These are phyloP conservation scores for Acacia melanoxylon DNA, from an alignment of 306 rosid species.

Conservation along the genomic window DNA sequence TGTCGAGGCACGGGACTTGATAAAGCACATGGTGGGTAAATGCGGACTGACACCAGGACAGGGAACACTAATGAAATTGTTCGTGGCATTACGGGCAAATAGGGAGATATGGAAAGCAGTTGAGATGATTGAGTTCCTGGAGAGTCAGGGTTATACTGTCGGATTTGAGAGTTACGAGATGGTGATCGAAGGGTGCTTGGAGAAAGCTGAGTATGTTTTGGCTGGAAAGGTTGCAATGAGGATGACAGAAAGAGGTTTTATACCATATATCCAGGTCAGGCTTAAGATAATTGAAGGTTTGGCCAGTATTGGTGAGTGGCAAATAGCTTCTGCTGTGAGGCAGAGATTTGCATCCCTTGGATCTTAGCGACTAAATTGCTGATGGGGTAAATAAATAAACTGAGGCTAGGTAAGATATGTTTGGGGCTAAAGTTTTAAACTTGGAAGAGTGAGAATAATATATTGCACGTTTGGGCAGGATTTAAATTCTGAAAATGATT, in stretches of 20 bases:
- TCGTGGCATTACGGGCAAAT: constrained; percentile 47
- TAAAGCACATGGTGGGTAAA: constrained; percentile 52
- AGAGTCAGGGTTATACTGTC: constrained; percentile 30
- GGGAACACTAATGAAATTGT: constrained; percentile 44
- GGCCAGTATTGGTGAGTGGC: constrained; percentile 64
- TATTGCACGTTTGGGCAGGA: not conserved
- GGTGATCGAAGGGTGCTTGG: constrained; percentile 78
- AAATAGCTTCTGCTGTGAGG: constrained; percentile 76
- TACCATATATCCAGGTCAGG: constrained; percentile 67
- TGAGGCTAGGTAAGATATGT: not conserved
- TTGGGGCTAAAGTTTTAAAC: not conserved
- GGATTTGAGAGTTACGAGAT: constrained; percentile 60
- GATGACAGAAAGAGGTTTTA: constrained; percentile 58
- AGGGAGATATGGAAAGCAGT: constrained; percentile 66
- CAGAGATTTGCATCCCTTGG: constrained; percentile 59
- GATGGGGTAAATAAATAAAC: not conserved
- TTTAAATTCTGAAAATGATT: not conserved
- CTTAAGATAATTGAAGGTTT: constrained; percentile 81
- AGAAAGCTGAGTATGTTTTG: constrained; percentile 64
- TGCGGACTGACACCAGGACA: constrained; percentile 46
- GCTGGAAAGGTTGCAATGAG: constrained; percentile 71
- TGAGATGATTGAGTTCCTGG: constrained; percentile 52
- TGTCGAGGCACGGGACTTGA: constrained; percentile 46
- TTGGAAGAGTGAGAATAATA: not conserved
- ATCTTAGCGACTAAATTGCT: constrained; percentile 19